A percentile compares a stretch with the other conserved stretches of the same genome.
phyloP scores from a whole-genome alignment of 768 basidiomycete species.

The Rhodotorula graminis region DNA sequence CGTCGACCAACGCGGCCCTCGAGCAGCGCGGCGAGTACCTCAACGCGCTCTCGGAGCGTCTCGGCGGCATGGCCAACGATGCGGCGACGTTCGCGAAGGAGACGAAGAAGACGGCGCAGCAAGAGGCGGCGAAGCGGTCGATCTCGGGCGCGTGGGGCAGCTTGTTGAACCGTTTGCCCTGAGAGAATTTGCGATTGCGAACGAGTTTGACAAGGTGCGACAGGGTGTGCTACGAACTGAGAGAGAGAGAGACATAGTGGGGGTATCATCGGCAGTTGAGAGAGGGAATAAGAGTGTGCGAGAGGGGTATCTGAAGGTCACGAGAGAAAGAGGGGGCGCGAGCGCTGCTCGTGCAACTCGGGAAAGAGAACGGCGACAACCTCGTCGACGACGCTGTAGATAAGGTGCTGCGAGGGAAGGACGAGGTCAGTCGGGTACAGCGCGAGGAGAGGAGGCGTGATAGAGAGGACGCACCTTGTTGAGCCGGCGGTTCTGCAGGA shows the following conservation, averaged over 20 bases:
- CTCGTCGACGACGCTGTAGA: constrained; percentile 41
- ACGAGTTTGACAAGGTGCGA: not conserved
- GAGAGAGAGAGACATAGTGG: no score
- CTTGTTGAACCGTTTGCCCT: constrained; percentile 13
- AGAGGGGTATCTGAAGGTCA: not conserved
- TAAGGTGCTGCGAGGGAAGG: constrained; percentile 27
- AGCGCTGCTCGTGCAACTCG: constrained; percentile 8
- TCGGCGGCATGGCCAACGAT: constrained; percentile 28
- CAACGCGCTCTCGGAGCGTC: constrained; percentile 33
- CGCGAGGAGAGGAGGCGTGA: not conserved
- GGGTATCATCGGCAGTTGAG: not conserved
- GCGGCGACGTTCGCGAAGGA: constrained; percentile 37
- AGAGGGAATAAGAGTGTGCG: not conserved
- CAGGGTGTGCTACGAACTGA: not conserved
- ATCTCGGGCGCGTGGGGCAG: not conserved
- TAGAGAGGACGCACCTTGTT: constrained; percentile 65
- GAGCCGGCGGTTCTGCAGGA: constrained; percentile 85
- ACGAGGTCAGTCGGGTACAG: not conserved
- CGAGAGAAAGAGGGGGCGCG: constrained; percentile 15
- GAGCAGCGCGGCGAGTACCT: constrained; percentile 40
- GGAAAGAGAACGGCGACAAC: constrained; percentile 30
- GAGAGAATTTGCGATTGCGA: not conserved
- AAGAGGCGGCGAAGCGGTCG: constrained; percentile 17
- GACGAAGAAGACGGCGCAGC: constrained; percentile 21
- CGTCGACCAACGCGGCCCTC: constrained; percentile 37